Evolutionary conservation across 2,329 filamentous ascomycete species (phyloP).

Genomic region (Aspergillus glaucus): DNA sequence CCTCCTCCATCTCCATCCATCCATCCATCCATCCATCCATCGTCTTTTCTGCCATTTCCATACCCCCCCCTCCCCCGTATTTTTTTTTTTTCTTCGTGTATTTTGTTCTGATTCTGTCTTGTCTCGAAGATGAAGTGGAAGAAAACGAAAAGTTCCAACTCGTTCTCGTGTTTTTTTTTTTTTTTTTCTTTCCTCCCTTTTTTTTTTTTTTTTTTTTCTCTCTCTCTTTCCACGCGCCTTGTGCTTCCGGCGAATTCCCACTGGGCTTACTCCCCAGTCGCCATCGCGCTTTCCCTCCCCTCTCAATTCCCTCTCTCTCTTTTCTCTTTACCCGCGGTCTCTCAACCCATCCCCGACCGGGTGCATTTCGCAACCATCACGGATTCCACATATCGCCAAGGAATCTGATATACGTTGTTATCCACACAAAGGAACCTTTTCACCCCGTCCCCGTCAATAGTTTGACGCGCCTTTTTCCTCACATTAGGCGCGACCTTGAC

Average conservation of each 20-base stretch:
- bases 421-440: too few relatives aligned
- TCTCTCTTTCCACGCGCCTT: background rate
- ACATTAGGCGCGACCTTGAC: background rate
- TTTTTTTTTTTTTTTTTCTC: too few relatives aligned
- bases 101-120: background rate
- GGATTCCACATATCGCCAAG: background rate
- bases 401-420: background rate
- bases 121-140: too few relatives aligned
- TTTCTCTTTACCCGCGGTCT: constrained; percentile 17
- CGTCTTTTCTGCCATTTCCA: too few relatives aligned
- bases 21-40: too few relatives aligned
- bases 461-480: background rate
- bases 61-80: too few relatives aligned
- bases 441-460: background rate
- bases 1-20: too few relatives aligned
- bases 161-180: background rate
- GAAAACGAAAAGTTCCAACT: background rate
- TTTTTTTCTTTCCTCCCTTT: too few relatives aligned
- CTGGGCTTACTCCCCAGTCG: constrained; percentile 2
- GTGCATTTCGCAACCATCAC: constrained; percentile 1
- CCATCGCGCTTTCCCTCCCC: constrained; percentile 13
- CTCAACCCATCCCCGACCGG: background rate
- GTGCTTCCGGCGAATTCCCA: background rate
- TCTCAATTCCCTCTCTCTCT: constrained; percentile 13
- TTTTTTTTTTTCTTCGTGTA: background rate